Base-by-base conservation (phyloP, 148 eudicot genomes). In the Spergularia bocconei region DNA sequence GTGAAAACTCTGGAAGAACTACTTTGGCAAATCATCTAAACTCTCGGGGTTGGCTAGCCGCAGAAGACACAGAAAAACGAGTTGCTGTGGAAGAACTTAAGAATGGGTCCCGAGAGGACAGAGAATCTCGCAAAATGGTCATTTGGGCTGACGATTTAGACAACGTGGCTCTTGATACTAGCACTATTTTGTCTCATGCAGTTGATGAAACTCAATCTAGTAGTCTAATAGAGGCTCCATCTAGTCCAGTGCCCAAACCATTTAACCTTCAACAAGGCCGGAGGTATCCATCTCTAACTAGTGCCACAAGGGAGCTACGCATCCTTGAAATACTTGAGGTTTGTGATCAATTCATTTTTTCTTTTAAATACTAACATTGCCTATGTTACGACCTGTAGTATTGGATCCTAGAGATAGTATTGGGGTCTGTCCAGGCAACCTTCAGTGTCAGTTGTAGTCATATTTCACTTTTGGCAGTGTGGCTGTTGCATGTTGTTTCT, bases 311-410 rank as follows among this genome's bases (percentile, higher is more conserved):
- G 90, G 99, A 95, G 89, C 88, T 88, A 75, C 82, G 86, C 69
- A 85, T 95, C 66, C 89, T 91, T 84, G 90, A 85, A 84, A 85
- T 77, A 82, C 82, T 95, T 67, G 85, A 92, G 96, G 98, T 92
- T 65, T 63, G 78, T 82, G 64, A 39, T 75, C 61, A 51, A 23
- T 51, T 78, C 65, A 38, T 73, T 70, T 15, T 67, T 47, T 25
- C 21, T 10, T 64, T 77, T 4, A 19, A 55, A 55, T 53, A 52
- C 16, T 19, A 44, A 65, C 41, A 56, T 79, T 53, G 65, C 75
- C 60, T 63, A 11, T 51, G 69, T 63, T 15, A 44, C 12, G 54
- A 60, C 4, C 59, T 79, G 17, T 48, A 41, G 69, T 54, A 13
- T 69, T 33, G 50, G 54, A 41, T 74, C 5, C 51, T 15, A 13